A percentile compares a stretch with the other conserved stretches of the same genome.
Evolutionary conservation across 441 rosid species (phyloP).

Genomic region (Hura crepitans): DNA sequence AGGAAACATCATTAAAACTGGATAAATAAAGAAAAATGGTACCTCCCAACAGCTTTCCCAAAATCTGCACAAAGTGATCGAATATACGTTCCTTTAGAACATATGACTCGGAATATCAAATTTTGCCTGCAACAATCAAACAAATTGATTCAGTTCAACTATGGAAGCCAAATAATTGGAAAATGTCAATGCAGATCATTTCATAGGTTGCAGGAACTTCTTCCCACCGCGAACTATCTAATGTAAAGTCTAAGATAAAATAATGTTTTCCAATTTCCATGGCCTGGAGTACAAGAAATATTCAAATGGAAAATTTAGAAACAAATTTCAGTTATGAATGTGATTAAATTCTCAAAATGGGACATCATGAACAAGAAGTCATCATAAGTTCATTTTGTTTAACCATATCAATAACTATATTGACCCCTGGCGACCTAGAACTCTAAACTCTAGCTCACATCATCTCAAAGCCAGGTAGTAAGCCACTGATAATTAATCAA

Average conservation of each 20-base stretch:
- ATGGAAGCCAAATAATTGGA: background rate
- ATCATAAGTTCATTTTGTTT: background rate
- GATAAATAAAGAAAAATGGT: slow-evolving; percentile 1
- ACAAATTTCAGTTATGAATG: background rate
- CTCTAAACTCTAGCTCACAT: background rate
- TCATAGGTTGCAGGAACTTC: slow-evolving; percentile 7
- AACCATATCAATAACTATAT: background rate
- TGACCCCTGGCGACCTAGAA: background rate
- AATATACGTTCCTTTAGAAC: slow-evolving; percentile 92
- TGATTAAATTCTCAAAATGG: background rate
- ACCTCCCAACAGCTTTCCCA: slow-evolving; percentile 91
- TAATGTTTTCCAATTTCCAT: background rate
- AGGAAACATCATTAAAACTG: background rate
- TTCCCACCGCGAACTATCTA: background rate
- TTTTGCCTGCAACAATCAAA: slow-evolving; percentile 61
- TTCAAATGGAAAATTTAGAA: background rate
- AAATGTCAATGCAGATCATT: background rate
- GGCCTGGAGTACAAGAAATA: background rate
- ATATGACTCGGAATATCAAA: slow-evolving; percentile 71
- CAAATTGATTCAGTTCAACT: slow-evolving; percentile 11
- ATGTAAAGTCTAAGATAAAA: background rate
- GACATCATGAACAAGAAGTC: background rate
- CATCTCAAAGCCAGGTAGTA: background rate
- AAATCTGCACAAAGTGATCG: slow-evolving; percentile 93
- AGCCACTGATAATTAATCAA: background rate